Base-by-base conservation (phyloP, 2,329 filamentous ascomycete genomes). In the Triangularia verruculosa region DNA sequence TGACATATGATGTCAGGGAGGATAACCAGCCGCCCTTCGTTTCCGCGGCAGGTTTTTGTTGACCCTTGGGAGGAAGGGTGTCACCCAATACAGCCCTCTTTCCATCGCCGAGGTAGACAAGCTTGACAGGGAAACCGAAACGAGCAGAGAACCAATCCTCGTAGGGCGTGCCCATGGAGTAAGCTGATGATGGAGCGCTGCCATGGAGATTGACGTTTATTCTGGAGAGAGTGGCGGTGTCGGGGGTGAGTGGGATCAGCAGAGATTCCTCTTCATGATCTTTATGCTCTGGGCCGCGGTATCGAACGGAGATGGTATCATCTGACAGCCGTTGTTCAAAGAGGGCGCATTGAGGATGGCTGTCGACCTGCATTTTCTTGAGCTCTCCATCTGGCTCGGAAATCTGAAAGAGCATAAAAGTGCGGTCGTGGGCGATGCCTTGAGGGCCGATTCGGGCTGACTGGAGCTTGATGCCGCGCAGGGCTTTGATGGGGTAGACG, bases 401-500 rank as follows among this genome's bases (percentile, higher is more conserved):
- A 1, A 84, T 78, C 68, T 83, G 83, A 66, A 86, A 82, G 3
- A 92, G 82, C 85, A 92, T 90, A 75, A 91, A 92, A 32, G 80
- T 80, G 9, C 90, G 84, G 76, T 93, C 90, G 72, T 89, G 78
- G 47, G 79, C 77, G 68, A 91, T 79, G 13, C 89, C 89, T 66
- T 86, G 82, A n/a, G 80, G 78, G 4, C 83, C 84, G 55, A 91
- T 74, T n/a, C 76, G 75, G 2, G 87, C 81, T 0, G 77, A 74
- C 4, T 78, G 64, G 30, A 92, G 76, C 17, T 80, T 74, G 61
- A 89, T 83, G 58, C 84, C 85, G 34, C 86, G 84, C n/a, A 92
- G 81, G 7, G 83, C 88, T 73, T 92, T 92, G 76, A 92, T 87
- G 51, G 90, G 89, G 73, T 92, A 91, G 56, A 89, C 81, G 74